Base-by-base conservation (phyloP, 2,329 filamentous ascomycete species). In the Stagonosporopsis vannaccii region DNA sequence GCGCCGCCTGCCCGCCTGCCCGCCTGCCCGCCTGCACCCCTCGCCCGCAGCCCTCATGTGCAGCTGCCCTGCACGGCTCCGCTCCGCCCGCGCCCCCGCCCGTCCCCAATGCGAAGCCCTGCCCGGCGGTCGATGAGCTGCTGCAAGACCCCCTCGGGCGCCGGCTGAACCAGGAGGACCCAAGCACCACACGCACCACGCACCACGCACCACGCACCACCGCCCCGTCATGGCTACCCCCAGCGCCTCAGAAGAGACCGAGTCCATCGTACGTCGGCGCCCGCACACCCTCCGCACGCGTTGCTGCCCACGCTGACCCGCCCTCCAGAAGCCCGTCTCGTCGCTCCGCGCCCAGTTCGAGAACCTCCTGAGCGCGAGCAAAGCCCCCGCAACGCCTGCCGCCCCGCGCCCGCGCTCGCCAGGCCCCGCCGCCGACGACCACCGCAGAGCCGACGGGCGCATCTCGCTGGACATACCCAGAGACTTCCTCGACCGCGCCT, bases 301-400 rank as follows among this genome's bases (percentile, higher is more conserved):
- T 30, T 26, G 44, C 33, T 54, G 40, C 49, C 23, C 32, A 37
- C 60, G 40, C 62, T 71, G 46, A 72, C 59, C 46, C 17, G 2
- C 33, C 12, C 33, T 15, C 13, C 36, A 92, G 89, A 91, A 88
- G 79, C 90, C 91, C 23, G 90, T 95, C 46, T 95, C 91, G 47
- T 93, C 90, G 47, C 81, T 95, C 58, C 85, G 88, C 59, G 91
- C 90, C 61, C 88, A 90, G 67, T 95, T 94, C 74, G 91, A 95
- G 80, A 91, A 89, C 71, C 87, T 94, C 80, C 81, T 84, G 62
- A 85, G 63, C 55, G 63, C 66, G 19, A 72, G 71, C 65, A 70
- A 69, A 48, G 46, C 60, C 19, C 59, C 64, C 56, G 58, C 58
- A 9, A 55, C 63, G 12, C 57, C 72, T 33, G 48, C 67, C 8